phyloP scores from a whole-genome alignment of 2,329 filamentous ascomycete species.

The Aspergillus sclerotialis region DNA sequence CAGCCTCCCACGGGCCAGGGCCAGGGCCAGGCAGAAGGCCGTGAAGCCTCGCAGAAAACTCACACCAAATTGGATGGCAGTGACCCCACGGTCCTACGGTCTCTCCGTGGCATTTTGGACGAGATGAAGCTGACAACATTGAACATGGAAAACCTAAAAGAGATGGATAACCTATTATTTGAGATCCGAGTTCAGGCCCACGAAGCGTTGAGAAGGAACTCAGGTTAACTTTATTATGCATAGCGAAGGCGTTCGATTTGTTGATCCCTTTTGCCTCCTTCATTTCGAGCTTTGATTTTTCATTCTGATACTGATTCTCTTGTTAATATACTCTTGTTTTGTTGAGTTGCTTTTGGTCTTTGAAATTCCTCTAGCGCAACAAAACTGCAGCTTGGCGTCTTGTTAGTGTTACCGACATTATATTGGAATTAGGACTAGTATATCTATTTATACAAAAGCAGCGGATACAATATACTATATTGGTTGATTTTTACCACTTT shows the following conservation, averaged over 20 bases:
- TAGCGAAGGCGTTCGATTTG: slow-evolving; percentile 28
- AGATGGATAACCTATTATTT: slow-evolving; percentile 72
- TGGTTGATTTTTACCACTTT: no score
- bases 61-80: slow-evolving; percentile 10
- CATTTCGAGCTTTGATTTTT: neutral
- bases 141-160: slow-evolving; percentile 58
- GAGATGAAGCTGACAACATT: slow-evolving; percentile 55
- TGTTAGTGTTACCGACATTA: neutral
- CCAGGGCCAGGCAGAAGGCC: slow-evolving; percentile 2
- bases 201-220: slow-evolving; percentile 55
- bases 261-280: neutral
- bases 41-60: slow-evolving; percentile 8
- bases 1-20: neutral
- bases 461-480: no score
- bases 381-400: no score
- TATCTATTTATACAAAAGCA: no score
- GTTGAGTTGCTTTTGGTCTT: no score
- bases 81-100: slow-evolving; percentile 43
- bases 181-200: slow-evolving; percentile 69
- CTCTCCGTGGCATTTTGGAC: slow-evolving; percentile 51
- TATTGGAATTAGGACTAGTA: neutral
- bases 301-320: neutral
- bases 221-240: slow-evolving; percentile 17
- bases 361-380: no score
- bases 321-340: neutral